phyloP scores from a whole-genome alignment of 2,329 filamentous ascomycete genomes.

The Exophiala aquamarina region DNA sequence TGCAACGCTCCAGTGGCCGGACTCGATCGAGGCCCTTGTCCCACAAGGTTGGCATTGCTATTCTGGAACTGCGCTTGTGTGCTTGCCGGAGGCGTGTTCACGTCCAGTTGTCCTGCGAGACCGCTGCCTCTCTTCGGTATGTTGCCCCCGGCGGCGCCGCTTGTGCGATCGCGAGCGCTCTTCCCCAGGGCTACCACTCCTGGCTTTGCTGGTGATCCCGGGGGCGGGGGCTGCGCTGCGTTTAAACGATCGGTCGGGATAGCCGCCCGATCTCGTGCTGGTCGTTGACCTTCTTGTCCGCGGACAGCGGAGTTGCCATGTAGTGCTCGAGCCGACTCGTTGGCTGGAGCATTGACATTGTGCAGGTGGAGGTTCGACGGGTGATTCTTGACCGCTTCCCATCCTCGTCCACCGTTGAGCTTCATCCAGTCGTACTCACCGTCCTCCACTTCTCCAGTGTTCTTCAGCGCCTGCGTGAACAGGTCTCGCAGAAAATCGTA shows the following conservation, averaged over 20 bases:
- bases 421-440: conserved; percentile 99
- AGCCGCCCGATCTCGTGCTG: conserved; percentile 62
- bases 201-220: conserved; percentile 72
- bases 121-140: conserved; percentile 32
- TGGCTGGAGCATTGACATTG: conserved; percentile 74
- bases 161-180: conserved; percentile 67
- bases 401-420: conserved; percentile 87
- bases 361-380: conserved; percentile 73
- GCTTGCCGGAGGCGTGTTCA: conserved; percentile 81
- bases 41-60: conserved; percentile 81
- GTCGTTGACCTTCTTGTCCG: conserved; percentile 20
- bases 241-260: conserved; percentile 88
- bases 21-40: conserved; percentile 60
- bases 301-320: conserved; percentile 61
- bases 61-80: conserved; percentile 96
- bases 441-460: conserved; percentile 90
- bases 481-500: conserved; percentile 97
- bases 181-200: conserved; percentile 61
- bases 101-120: conserved; percentile 53
- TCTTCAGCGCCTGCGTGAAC: conserved; percentile 94
- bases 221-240: conserved; percentile 85
- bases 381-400: conserved; percentile 76
- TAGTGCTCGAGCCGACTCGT: conserved; percentile 80
- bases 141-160: conserved; percentile 59
- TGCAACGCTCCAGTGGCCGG: conserved; percentile 59